Conservation (phyloP, 352 stramenopile species). For the Pythium biforme region DNA sequence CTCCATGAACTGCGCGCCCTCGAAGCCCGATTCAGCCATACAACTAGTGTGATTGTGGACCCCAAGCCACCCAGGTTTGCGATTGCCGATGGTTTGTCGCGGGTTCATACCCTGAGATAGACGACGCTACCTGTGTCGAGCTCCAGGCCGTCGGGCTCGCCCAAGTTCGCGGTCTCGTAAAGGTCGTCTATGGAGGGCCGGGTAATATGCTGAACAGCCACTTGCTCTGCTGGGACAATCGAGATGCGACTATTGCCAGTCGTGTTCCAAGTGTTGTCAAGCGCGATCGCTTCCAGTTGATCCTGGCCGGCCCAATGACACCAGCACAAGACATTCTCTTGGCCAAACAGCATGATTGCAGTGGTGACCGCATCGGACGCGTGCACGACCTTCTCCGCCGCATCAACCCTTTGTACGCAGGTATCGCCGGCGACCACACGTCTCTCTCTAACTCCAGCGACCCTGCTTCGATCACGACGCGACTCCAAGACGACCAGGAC, state of each 20-base stretch:
- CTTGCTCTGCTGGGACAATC: conserved; percentile 34
- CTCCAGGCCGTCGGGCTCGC: conserved; percentile 17
- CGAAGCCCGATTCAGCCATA: not conserved
- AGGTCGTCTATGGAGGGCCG: conserved; percentile 28
- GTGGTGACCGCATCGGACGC: conserved; percentile 1
- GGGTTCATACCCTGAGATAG: not conserved
- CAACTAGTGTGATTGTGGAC: not conserved
- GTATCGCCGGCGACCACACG: not conserved
- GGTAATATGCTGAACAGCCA: conserved; percentile 30
- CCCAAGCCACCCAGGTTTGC: not conserved
- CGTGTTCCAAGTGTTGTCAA: conserved; percentile 3
- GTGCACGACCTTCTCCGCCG: conserved; percentile 6
- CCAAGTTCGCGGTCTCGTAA: conserved; percentile 24
- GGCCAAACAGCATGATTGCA: conserved; percentile 27
- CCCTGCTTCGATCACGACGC: not conserved
- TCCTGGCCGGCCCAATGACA: conserved; percentile 31
- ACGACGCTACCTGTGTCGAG: conserved; percentile 7
- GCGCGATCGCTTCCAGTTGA: conserved; percentile 25
- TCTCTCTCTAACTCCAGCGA: not conserved
- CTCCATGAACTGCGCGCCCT: not conserved
- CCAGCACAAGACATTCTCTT: conserved; percentile 16
- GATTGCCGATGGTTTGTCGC: not conserved
- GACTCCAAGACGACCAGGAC: not conserved
- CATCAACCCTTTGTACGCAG: conserved; percentile 26
- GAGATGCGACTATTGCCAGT: conserved; percentile 23